phyloP scores from a whole-genome alignment of 148 eudicot genomes.

The Camellia lanceoleosa region DNA sequence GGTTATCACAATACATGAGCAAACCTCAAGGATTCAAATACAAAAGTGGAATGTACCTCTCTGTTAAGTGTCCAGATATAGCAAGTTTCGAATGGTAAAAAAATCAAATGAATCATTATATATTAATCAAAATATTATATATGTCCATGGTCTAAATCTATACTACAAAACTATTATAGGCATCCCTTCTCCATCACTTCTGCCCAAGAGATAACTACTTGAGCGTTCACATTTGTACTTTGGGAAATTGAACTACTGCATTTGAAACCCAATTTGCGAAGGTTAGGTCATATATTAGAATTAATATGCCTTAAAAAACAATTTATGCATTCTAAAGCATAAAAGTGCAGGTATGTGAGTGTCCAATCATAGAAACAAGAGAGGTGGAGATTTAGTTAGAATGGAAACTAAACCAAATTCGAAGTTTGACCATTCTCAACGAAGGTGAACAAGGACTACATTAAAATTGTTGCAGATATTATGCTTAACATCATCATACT shows the following conservation, averaged over 20 bases:
- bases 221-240: constrained; percentile 77
- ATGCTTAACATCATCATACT: not conserved
- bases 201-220: constrained; percentile 83
- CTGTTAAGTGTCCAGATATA: constrained; percentile 87
- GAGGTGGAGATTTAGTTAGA: constrained; percentile 58
- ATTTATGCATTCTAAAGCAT: not conserved
- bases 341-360: constrained; percentile 60
- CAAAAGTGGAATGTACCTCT: constrained; percentile 97
- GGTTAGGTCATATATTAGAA: constrained; percentile 31
- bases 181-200: constrained; percentile 97
- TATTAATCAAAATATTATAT: not conserved
- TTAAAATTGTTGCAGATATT: not conserved
- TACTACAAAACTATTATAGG: constrained; percentile 35
- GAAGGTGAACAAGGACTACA: constrained; percentile 32
- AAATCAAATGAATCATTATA: not conserved
- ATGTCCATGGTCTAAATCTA: not conserved
- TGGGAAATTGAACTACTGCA: constrained; percentile 96
- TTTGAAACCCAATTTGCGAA: constrained; percentile 59
- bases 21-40: constrained; percentile 79
- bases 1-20: too few species aligned
- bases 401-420: constrained; percentile 58
- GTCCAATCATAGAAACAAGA: constrained; percentile 34
- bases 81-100: constrained; percentile 87
- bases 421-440: constrained; percentile 35
- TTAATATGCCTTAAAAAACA: not conserved